These are phyloP conservation scores for Penicillium olsonii DNA, from an alignment of 2,329 filamentous ascomycete species.

Conservation along the genomic window DNA sequence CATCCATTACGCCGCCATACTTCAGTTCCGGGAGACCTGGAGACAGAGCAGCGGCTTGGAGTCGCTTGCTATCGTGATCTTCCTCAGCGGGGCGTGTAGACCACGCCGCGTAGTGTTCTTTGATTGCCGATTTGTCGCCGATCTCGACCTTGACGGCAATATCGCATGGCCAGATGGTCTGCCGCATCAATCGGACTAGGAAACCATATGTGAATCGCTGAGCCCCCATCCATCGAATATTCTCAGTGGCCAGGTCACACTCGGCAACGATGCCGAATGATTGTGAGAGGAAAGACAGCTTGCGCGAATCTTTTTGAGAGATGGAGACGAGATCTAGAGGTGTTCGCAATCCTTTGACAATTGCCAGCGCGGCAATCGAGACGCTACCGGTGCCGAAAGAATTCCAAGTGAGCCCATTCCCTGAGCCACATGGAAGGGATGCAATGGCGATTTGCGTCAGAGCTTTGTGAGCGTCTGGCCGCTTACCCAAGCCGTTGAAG, in stretches of 20 bases:
- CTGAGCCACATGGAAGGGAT: constrained; percentile 88
- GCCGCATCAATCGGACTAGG: constrained; percentile 71
- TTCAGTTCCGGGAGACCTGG: constrained; percentile 69
- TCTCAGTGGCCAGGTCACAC: constrained; percentile 83
- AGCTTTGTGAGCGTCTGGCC: constrained; percentile 72
- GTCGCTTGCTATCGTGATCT: constrained; percentile 15
- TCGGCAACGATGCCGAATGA: constrained; percentile 88
- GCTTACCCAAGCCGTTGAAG: constrained; percentile 85
- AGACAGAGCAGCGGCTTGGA: constrained; percentile 44
- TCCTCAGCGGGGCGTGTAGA: constrained; percentile 37
- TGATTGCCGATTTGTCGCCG: constrained; percentile 72
- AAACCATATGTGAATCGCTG: constrained; percentile 84
- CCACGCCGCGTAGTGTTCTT: constrained; percentile 65
- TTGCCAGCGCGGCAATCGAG: constrained; percentile 73
- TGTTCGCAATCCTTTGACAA: constrained; percentile 85
- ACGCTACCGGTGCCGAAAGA: constrained; percentile 77
- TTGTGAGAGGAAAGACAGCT: constrained; percentile 87
- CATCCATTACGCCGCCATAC: constrained; percentile 78
- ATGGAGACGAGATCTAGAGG: constrained; percentile 84
- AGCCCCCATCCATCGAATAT: constrained; percentile 89
- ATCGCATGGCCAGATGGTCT: constrained; percentile 84
- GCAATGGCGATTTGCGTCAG: constrained; percentile 76
- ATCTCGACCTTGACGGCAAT: constrained; percentile 82
- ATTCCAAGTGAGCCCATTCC: constrained; percentile 92
- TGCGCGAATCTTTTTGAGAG: constrained; percentile 74